Evolutionary conservation across 1,139 yeast genomes (phyloP).

Genomic region (Magnusiomyces magnusii): DNA sequence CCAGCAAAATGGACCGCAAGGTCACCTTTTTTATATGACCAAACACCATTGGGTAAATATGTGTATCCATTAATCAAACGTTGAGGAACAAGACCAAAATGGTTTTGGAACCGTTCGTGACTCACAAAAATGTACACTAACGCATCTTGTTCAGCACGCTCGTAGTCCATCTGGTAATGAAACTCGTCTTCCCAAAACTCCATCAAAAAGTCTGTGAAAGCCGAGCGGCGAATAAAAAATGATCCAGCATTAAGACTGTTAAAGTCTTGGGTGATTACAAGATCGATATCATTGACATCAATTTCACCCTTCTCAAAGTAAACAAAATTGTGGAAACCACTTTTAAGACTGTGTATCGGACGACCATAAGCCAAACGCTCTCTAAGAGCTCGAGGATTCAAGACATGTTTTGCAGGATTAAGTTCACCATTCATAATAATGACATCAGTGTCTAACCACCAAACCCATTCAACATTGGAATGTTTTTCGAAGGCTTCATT

Average conservation of each 20-base stretch:
- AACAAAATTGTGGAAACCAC: not conserved
- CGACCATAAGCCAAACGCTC: constrained; percentile 16
- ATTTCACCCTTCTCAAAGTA: constrained; percentile 1
- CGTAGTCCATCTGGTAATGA: constrained; percentile 15
- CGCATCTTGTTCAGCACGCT: constrained; percentile 22
- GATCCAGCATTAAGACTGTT: constrained; percentile 26
- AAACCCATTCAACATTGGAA: constrained; percentile 26
- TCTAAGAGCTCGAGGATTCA: constrained; percentile 21
- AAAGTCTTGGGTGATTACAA: constrained; percentile 22
- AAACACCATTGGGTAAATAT: constrained; percentile 17
- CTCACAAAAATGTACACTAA: constrained; percentile 11
- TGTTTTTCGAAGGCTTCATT: constrained; percentile 21
- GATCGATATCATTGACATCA: constrained; percentile 12
- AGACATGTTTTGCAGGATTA: constrained; percentile 21
- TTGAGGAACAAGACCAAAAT: constrained; percentile 23
- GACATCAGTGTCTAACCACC: constrained; percentile 27
- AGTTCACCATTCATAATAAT: constrained; percentile 22
- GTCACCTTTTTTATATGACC: constrained; percentile 24
- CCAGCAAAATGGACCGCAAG: constrained; percentile 30
- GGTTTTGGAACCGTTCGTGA: constrained; percentile 19
- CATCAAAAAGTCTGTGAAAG: constrained; percentile 20
- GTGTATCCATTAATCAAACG: constrained; percentile 23
- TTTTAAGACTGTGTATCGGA: constrained; percentile 9
- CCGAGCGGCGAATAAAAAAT: constrained; percentile 22
- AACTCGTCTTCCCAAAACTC: constrained; percentile 23